A percentile compares a stretch with the other conserved stretches of the same genome.
Conservation (phyloP, 371 early-diverging fungal species). For the Ecytonucleospora hepatopenaei region DNA sequence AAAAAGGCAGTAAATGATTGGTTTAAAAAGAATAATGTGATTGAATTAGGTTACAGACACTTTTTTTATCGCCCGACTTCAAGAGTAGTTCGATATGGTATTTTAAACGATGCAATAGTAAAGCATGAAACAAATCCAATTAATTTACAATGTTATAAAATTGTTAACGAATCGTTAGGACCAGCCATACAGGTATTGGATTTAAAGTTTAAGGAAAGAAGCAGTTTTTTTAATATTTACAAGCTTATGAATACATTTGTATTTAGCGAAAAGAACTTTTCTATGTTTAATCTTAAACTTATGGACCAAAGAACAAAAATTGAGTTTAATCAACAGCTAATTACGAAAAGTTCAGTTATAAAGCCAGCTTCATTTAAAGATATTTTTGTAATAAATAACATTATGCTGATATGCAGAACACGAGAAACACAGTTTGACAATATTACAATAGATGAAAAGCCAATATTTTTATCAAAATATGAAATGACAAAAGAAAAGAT, state of each 20-base stretch:
- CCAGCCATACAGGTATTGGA: conserved; percentile 35
- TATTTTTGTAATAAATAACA: conserved; percentile 35
- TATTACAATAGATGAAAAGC: conserved; percentile 23
- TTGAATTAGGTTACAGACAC: conserved; percentile 47
- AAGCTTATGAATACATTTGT: conserved; percentile 27
- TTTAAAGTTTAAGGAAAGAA: conserved; percentile 27
- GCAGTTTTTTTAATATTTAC: conserved; percentile 44
- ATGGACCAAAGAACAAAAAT: conserved; percentile 26
- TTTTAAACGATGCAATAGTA: conserved; percentile 48
- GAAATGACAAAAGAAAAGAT: conserved; percentile 5
- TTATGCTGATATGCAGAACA: conserved; percentile 32
- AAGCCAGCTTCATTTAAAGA: conserved; percentile 18
- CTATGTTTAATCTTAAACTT: conserved; percentile 14
- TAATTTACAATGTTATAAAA: conserved; percentile 8
- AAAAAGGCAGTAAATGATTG: conserved; percentile 32
- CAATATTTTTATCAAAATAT: conserved; percentile 21
- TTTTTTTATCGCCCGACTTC: conserved; percentile 53
- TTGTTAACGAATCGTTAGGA: conserved; percentile 25
- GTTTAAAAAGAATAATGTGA: conserved; percentile 32
- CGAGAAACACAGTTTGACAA: conserved; percentile 5
- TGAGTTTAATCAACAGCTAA: conserved; percentile 27
- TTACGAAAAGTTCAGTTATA: conserved; percentile 16
- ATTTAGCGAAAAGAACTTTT: neutral
- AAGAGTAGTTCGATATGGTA: conserved; percentile 50
- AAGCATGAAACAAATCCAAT: conserved; percentile 43